Percentiles rank a stretch among this genome's conserved stretches.
Evolutionary conservation across 2,329 filamentous ascomycete genomes (phyloP).

Genomic region (Aspergillus puulaauensis): DNA sequence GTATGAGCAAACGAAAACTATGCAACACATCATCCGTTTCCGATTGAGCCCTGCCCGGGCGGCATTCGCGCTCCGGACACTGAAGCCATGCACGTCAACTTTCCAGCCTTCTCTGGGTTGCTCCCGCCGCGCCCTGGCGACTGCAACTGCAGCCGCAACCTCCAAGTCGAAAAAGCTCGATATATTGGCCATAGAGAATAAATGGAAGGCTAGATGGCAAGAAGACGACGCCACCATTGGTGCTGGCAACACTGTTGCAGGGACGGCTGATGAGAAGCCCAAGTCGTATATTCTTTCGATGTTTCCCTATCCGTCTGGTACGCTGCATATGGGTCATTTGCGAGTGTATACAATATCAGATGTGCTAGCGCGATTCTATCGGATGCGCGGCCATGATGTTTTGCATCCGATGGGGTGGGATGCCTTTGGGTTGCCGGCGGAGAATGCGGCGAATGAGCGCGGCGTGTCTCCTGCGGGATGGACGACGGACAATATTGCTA

Average conservation of each 20-base stretch:
- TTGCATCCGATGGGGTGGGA: slow-evolving; percentile 94
- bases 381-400: slow-evolving; percentile 71
- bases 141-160: slow-evolving; percentile 18
- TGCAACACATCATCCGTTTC: slow-evolving; percentile 29
- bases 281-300: slow-evolving; percentile 76
- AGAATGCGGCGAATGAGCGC: slow-evolving; percentile 85
- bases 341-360: slow-evolving; percentile 90
- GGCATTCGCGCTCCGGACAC: slow-evolving; percentile 19
- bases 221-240: slow-evolving; percentile 12
- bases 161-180: slow-evolving; percentile 34
- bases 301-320: slow-evolving; percentile 91
- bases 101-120: slow-evolving; percentile 12
- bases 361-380: slow-evolving; percentile 73
- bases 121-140: slow-evolving; percentile 19
- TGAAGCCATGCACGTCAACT: slow-evolving; percentile 16
- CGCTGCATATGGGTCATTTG: slow-evolving; percentile 81
- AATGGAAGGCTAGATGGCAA: slow-evolving; percentile 57
- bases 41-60: slow-evolving; percentile 24
- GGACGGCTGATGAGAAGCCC: slow-evolving; percentile 25
- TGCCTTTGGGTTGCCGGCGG: slow-evolving; percentile 84
- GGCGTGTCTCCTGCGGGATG: slow-evolving; percentile 74
- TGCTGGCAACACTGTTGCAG: neutral
- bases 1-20: slow-evolving; percentile 24
- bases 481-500: slow-evolving; percentile 76
- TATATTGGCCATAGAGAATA: slow-evolving; percentile 49